A percentile compares a stretch with the other conserved stretches of the same genome.
Evolutionary conservation across 192 early-diverging fungal genomes (phyloP).

Genomic region (Linnemannia elongata): DNA sequence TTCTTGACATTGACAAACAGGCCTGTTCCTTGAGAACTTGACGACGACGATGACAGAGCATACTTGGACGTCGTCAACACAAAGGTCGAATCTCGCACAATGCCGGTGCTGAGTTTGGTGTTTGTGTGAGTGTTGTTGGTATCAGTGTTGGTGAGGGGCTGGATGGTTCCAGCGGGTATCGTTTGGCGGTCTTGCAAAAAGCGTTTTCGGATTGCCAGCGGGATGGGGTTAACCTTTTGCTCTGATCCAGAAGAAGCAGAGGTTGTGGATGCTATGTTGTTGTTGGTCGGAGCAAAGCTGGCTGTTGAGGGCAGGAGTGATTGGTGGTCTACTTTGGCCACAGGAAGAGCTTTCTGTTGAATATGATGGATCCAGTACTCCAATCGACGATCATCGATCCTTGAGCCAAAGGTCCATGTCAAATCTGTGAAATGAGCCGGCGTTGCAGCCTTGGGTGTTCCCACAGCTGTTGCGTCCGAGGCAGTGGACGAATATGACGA

Average conservation of each 20-base stretch:
- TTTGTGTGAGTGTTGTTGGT: not conserved
- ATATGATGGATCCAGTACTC: slow-evolving; percentile 34
- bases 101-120: not conserved
- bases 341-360: slow-evolving; percentile 27
- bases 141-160: not conserved
- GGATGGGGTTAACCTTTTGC: slow-evolving; percentile 19
- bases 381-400: slow-evolving; percentile 45
- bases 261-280: not conserved
- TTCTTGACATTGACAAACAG: slow-evolving; percentile 35
- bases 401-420: slow-evolving; percentile 44
- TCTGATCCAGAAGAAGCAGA: slow-evolving; percentile 9
- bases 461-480: slow-evolving; percentile 21
- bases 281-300: slow-evolving; percentile 7
- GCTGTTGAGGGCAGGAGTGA: slow-evolving; percentile 29
- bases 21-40: not conserved
- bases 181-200: slow-evolving; percentile 43
- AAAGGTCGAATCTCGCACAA: slow-evolving; percentile 23
- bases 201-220: slow-evolving; percentile 18
- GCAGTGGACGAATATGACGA: not conserved
- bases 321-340: slow-evolving; percentile 14
- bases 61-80: slow-evolving; percentile 22
- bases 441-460: not conserved
- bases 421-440: slow-evolving; percentile 23
- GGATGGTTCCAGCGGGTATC: slow-evolving; percentile 46
- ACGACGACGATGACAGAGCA: not conserved